Conservation (phyloP, 495 filamentous ascomycete species). For the Xylaria grammica region DNA sequence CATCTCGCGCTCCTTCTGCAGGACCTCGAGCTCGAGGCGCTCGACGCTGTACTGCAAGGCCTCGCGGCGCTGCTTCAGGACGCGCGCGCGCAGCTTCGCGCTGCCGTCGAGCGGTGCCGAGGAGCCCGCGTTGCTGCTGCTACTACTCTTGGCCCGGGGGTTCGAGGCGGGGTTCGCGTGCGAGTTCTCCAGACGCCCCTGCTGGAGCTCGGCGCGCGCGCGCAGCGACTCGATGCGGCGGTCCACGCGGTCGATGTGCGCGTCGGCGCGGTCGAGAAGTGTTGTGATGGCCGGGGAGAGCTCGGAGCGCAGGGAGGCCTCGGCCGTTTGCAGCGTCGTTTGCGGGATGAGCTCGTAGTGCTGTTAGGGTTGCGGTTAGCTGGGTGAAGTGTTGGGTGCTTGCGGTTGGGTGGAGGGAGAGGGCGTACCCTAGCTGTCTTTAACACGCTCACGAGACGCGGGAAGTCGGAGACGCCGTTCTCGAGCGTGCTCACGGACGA, state of each 20-base stretch:
- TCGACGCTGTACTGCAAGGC: constrained; percentile 56
- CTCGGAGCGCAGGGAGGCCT: constrained; percentile 55
- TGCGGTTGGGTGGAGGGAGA: not conserved
- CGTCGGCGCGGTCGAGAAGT: constrained; percentile 54
- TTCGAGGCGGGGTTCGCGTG: constrained; percentile 1
- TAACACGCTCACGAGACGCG: constrained; percentile 50
- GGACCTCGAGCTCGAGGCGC: constrained; percentile 55
- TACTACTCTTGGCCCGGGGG: not conserved
- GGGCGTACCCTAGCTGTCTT: constrained; percentile 53
- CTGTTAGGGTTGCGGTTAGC: constrained; percentile 28
- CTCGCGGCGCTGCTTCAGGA: constrained; percentile 47
- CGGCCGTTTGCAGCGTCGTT: constrained; percentile 52
- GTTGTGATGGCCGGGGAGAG: constrained; percentile 52
- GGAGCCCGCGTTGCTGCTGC: not conserved
- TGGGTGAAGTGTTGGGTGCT: not conserved
- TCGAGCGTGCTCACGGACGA: constrained; percentile 54
- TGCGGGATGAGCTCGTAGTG: constrained; percentile 60
- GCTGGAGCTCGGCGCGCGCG: constrained; percentile 53
- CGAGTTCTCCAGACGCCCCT: constrained; percentile 42
- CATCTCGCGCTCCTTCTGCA: constrained; percentile 58
- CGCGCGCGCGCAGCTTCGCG: constrained; percentile 43
- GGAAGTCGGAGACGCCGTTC: constrained; percentile 51
- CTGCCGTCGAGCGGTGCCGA: not conserved
- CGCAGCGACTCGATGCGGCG: constrained; percentile 54
- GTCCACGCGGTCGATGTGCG: constrained; percentile 50